Evolutionary conservation across 345 rosid species (phyloP), one percentile per base, ranked within the genome.

Genomic region (Syzygium aromaticum): DNA sequence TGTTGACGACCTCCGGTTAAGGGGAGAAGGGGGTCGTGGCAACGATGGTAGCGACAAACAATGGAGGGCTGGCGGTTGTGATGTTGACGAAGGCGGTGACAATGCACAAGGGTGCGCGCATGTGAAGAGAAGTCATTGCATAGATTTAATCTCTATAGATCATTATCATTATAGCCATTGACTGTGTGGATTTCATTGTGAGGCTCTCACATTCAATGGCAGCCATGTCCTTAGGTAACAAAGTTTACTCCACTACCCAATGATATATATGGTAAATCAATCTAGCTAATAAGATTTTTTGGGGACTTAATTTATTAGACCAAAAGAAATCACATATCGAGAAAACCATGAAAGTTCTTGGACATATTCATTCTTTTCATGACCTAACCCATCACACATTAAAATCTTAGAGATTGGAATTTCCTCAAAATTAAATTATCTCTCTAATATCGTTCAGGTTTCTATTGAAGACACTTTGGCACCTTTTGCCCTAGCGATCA

Each of bases 171-270:
- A n/a, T 13, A 61, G 6, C 15, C 73, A n/a, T 6, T 61, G 4
- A 61, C 14, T 1, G 14, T 14, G 19, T n/a, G 8, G 2, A 7
- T 6, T n/a, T 1, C 0, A 5, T 5, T 2, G 4, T 61, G 73
- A 6, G 7, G 6, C 27, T 59, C 14, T 27, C 16, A 59, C 28
- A 27, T 27, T 27, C 28, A 59, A 27, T 25, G 30, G 5, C 15
- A 57, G 2, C 11, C 1, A 59, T 27, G 30, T 59, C 30, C 5
- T 59, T 59, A 27, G 28, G 30, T 27, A 59, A 59, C 7, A 59
- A 59, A 25, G 30, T 59, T 9, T 25, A 59, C 64, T 11, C 64
- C 0, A 0, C 30, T 59, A 59, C 27, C 64, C 16, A 59, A 59
- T 25, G 28, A 59, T 25, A n/a, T 61, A 61, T n/a, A 61, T n/a